phyloP scores from a whole-genome alignment of 345 rosid genomes.

The Conringia planisiliqua region DNA sequence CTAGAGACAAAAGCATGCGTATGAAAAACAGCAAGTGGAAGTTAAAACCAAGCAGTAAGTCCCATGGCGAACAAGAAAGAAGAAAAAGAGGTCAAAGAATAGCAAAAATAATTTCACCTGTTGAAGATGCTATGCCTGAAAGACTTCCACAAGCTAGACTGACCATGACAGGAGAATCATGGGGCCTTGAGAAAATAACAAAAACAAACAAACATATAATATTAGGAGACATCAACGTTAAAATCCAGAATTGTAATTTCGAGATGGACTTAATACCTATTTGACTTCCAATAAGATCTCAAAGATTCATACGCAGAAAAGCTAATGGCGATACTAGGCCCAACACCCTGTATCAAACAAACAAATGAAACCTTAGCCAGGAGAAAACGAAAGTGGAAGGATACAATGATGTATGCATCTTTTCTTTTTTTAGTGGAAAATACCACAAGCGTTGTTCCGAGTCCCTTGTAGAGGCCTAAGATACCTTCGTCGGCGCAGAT shows the following conservation, averaged over 20 bases:
- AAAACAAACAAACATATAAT: background rate
- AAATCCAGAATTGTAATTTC: background rate
- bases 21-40: too few relatives aligned
- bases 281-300: constrained; percentile 73
- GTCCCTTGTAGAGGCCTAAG: constrained; percentile 88
- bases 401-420: constrained; percentile 3
- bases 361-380: constrained; percentile 4
- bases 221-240: background rate
- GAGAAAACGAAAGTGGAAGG: background rate
- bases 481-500: constrained; percentile 74
- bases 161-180: constrained; percentile 62
- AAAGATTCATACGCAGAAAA: constrained; percentile 84
- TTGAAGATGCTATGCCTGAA: constrained; percentile 96
- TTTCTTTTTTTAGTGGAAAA: background rate
- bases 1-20: too few relatives aligned
- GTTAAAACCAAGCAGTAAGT: too few relatives aligned
- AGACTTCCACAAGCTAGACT: constrained; percentile 96
- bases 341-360: constrained; percentile 59
- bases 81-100: background rate
- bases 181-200: constrained; percentile 46
- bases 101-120: constrained; percentile 53
- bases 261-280: constrained; percentile 46
- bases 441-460: constrained; percentile 88
- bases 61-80: background rate
- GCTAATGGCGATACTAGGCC: constrained; percentile 89